These are phyloP conservation scores for Pseudovirgaria hyperparasitica DNA, from an alignment of 2,329 filamentous ascomycete species.

Conservation along the genomic window DNA sequence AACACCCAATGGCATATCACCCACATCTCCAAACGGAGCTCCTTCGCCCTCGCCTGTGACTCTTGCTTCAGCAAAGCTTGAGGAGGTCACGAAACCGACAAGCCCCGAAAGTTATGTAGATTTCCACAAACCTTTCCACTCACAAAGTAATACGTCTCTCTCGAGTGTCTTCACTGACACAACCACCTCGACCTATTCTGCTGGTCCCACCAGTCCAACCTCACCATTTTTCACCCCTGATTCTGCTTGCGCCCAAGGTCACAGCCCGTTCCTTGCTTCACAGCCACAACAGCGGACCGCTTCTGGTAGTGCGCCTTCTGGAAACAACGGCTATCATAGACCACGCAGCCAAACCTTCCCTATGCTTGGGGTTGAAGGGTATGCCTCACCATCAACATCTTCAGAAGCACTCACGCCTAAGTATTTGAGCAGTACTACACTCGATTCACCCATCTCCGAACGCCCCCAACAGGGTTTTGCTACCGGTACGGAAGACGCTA, in stretches of 20 bases:
- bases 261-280: slow-evolving; percentile 48
- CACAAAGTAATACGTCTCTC: slow-evolving; percentile 52
- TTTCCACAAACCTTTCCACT: slow-evolving; percentile 54
- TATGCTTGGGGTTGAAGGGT: slow-evolving; percentile 51
- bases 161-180: slow-evolving; percentile 55
- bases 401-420: slow-evolving; percentile 45
- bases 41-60: slow-evolving; percentile 59
- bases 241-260: slow-evolving; percentile 45
- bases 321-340: slow-evolving; percentile 49
- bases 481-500: slow-evolving; percentile 27
- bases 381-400: slow-evolving; percentile 36
- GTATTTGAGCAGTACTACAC: slow-evolving; percentile 31
- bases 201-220: slow-evolving; percentile 58
- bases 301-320: slow-evolving; percentile 34
- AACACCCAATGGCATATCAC: slow-evolving; percentile 56
- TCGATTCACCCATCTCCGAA: slow-evolving; percentile 40
- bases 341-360: slow-evolving; percentile 85
- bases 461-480: slow-evolving; percentile 26
- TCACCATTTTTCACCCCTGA: slow-evolving; percentile 72
- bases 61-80: slow-evolving; percentile 46
- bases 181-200: slow-evolving; percentile 54
- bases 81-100: slow-evolving; percentile 54
- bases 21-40: slow-evolving; percentile 56
- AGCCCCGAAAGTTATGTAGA: slow-evolving; percentile 46
- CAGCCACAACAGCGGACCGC: no score